Percentiles rank a stretch among this genome's conserved stretches.
Conservation (phyloP, 805 yeast genomes). For the Candida dendrica region DNA sequence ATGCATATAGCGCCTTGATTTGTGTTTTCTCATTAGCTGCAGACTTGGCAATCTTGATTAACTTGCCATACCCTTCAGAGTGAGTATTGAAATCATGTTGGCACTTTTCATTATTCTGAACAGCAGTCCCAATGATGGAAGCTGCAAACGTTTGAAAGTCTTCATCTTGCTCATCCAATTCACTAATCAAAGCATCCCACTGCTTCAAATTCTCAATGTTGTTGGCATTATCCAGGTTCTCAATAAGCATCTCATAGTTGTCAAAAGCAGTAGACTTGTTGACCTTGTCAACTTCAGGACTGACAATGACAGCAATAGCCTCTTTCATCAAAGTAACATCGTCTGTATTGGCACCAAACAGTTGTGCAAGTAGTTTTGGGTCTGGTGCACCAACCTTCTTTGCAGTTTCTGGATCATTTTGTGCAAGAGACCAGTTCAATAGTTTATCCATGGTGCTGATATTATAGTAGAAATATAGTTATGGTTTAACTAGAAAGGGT, state of each 20-base stretch:
- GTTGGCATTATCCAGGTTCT: slow-evolving; percentile 91
- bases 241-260: slow-evolving; percentile 88
- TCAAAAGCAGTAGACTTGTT: slow-evolving; percentile 73
- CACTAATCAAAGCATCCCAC: slow-evolving; percentile 66
- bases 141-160: slow-evolving; percentile 53
- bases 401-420: slow-evolving; percentile 62
- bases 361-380: slow-evolving; percentile 68
- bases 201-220: slow-evolving; percentile 75
- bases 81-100: slow-evolving; percentile 61
- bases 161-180: slow-evolving; percentile 36
- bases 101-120: slow-evolving; percentile 77
- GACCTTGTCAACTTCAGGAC: slow-evolving; percentile 58
- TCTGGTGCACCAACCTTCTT: slow-evolving; percentile 64
- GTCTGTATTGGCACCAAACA: slow-evolving; percentile 75
- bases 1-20: slow-evolving; percentile 69
- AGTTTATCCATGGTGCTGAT: slow-evolving; percentile 87
- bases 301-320: slow-evolving; percentile 41
- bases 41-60: slow-evolving; percentile 34
- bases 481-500: too few relatives aligned
- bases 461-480: too few relatives aligned
- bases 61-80: slow-evolving; percentile 36
- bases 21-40: slow-evolving; percentile 24
- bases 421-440: slow-evolving; percentile 89
- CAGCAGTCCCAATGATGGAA: slow-evolving; percentile 82
- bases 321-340: slow-evolving; percentile 86